phyloP scores from a whole-genome alignment of 441 rosid species.

The Gossypium trilobum region DNA sequence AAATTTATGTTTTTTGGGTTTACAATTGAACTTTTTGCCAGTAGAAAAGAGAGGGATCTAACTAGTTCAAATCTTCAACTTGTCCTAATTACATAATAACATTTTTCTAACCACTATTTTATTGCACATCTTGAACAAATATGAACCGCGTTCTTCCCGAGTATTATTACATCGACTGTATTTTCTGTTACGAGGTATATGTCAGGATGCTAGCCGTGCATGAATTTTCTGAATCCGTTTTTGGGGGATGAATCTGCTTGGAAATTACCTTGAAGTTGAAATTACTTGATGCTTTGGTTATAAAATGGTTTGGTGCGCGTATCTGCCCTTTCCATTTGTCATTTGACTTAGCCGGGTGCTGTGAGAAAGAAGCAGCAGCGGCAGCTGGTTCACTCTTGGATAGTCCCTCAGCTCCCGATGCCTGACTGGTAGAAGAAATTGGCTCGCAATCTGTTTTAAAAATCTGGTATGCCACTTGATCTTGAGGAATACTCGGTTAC shows the following conservation, averaged over 20 bases:
- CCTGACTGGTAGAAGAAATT: slow-evolving; percentile 8
- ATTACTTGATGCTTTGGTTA: slow-evolving; percentile 5
- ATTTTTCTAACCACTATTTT: slow-evolving; percentile 24
- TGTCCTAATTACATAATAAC: slow-evolving; percentile 12
- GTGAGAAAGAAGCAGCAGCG: slow-evolving; percentile 8
- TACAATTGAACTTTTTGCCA: slow-evolving; percentile 13
- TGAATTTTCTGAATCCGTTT: slow-evolving; percentile 10
- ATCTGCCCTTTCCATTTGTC: slow-evolving; percentile 5
- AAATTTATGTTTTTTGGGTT: slow-evolving; percentile 5
- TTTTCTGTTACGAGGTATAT: slow-evolving; percentile 19
- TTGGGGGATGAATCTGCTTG: slow-evolving; percentile 13
- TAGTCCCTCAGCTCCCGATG: slow-evolving; percentile 15
- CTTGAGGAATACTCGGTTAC: slow-evolving; percentile 91
- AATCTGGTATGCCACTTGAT: slow-evolving; percentile 83
- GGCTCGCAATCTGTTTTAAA: slow-evolving; percentile 32
- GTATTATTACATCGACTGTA: slow-evolving; percentile 15
- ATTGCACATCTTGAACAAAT: slow-evolving; percentile 29
- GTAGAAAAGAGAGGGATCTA: slow-evolving; percentile 12
- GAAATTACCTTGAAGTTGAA: slow-evolving; percentile 12
- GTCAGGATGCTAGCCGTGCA: slow-evolving; percentile 6
- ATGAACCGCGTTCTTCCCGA: background rate
- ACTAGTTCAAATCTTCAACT: slow-evolving; percentile 28
- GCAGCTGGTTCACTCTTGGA: slow-evolving; percentile 15
- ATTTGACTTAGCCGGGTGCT: slow-evolving; percentile 19
- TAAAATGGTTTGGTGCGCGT: background rate